Evolutionary conservation across 768 basidiomycete species (phyloP).

Genomic region (Serendipita sp.): DNA sequence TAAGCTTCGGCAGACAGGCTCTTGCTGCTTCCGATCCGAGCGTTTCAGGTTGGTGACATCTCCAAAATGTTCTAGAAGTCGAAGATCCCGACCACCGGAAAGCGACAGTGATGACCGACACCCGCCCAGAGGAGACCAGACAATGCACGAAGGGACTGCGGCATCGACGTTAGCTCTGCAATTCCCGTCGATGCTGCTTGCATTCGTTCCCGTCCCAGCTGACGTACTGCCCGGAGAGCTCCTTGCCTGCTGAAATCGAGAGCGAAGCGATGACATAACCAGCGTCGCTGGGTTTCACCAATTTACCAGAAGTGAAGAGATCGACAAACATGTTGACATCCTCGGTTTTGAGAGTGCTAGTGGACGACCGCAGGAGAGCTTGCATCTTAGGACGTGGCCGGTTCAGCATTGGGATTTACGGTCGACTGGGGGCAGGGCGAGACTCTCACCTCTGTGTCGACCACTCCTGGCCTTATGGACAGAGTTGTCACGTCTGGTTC

Average conservation of each 20-base stretch:
- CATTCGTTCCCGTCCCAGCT: slow-evolving; percentile 67
- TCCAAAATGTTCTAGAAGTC: no score
- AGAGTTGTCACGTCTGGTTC: slow-evolving; percentile 61
- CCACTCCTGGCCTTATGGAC: slow-evolving; percentile 75
- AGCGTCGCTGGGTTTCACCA: slow-evolving; percentile 58
- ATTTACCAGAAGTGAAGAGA: slow-evolving; percentile 44
- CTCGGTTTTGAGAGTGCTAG: slow-evolving; percentile 34
- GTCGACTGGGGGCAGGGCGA: neutral
- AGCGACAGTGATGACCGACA: no score
- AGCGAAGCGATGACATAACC: slow-evolving; percentile 70
- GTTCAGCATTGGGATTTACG: neutral
- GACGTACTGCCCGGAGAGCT: slow-evolving; percentile 61
- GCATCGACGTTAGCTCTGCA: no score
- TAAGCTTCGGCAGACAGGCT: no score
- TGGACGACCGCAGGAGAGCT: slow-evolving; percentile 35
- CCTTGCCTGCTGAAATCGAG: slow-evolving; percentile 44
- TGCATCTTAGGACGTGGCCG: slow-evolving; percentile 46
- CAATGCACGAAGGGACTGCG: no score
- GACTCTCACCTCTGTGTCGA: slow-evolving; percentile 59
- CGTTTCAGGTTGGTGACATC: no score
- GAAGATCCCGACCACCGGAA: no score
- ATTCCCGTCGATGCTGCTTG: neutral
- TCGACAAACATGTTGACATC: slow-evolving; percentile 45
- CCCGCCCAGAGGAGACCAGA: no score
- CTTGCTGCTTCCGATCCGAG: no score